phyloP scores from a whole-genome alignment of 2,329 filamentous ascomycete species.

The Myriosclerotinia curreyana region DNA sequence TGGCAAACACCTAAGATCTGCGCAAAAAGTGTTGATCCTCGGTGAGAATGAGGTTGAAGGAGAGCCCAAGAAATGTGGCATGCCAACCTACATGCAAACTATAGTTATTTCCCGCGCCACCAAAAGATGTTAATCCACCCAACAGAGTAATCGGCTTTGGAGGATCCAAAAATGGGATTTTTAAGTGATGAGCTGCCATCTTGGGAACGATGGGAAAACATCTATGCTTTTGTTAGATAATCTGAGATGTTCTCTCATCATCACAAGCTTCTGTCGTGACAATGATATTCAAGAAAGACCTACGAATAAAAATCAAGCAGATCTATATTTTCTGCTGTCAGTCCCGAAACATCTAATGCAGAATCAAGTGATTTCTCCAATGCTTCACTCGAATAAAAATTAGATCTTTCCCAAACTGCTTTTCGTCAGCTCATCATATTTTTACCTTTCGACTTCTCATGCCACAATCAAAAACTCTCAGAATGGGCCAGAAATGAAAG shows the following conservation, averaged over 20 bases:
- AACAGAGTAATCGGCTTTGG: conserved; percentile 57
- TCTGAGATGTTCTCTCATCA: background rate
- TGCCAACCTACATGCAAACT: conserved; percentile 57
- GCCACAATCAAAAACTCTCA: background rate
- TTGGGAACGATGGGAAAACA: conserved; percentile 71
- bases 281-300: conserved; percentile 14
- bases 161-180: conserved; percentile 46
- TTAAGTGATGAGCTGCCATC: conserved; percentile 59
- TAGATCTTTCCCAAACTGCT: conserved; percentile 59
- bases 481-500: background rate
- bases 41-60: no score
- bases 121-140: conserved; percentile 65
- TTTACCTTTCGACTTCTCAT: background rate
- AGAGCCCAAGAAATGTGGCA: background rate
- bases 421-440: conserved; percentile 17
- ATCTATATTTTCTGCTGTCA: conserved; percentile 53
- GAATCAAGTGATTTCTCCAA: conserved; percentile 57
- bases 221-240: conserved; percentile 39
- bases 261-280: no score
- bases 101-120: conserved; percentile 69
- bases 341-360: conserved; percentile 47
- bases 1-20: no score
- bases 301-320: conserved; percentile 63
- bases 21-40: no score
- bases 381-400: conserved; percentile 56